phyloP scores from a whole-genome alignment of 176 grass and related monocot genomes.

The Tillandsia fasciculata region DNA sequence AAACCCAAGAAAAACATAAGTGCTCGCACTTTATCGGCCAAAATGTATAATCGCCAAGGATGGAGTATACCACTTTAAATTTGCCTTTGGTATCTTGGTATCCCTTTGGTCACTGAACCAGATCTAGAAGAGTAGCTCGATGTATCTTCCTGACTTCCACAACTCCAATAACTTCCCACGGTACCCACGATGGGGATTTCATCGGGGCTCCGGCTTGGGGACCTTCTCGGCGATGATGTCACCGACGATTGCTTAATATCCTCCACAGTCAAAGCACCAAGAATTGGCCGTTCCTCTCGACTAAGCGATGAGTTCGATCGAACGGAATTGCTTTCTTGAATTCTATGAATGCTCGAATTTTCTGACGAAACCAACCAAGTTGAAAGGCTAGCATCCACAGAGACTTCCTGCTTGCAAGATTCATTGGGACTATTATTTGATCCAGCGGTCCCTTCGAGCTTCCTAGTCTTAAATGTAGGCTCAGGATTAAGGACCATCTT shows the following conservation, averaged over 20 bases:
- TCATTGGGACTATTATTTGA: slow-evolving; percentile 29
- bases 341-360: slow-evolving; percentile 26
- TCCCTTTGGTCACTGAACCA: slow-evolving; percentile 34
- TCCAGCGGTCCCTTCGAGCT: slow-evolving; percentile 13
- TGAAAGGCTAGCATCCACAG: slow-evolving; percentile 85
- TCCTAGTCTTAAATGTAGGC: slow-evolving; percentile 4
- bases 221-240: slow-evolving; percentile 62
- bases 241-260: slow-evolving; percentile 79
- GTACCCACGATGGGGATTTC: slow-evolving; percentile 86
- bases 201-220: slow-evolving; percentile 52
- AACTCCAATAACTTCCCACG: slow-evolving; percentile 74
- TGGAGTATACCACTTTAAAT: slow-evolving; percentile 42
- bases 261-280: slow-evolving; percentile 74
- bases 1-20: not conserved
- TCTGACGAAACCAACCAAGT: slow-evolving; percentile 58
- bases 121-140: slow-evolving; percentile 32
- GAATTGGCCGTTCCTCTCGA: slow-evolving; percentile 75
- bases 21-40: not conserved
- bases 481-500: slow-evolving; percentile 1
- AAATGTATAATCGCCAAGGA: not conserved
- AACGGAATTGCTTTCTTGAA: slow-evolving; percentile 36
- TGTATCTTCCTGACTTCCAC: slow-evolving; percentile 21
- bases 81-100: slow-evolving; percentile 53
- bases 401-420: slow-evolving; percentile 49
- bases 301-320: slow-evolving; percentile 41